A percentile compares a stretch with the other conserved stretches of the same genome.
phyloP scores from a whole-genome alignment of 805 yeast genomes.

The Yarrowia osloensis region DNA sequence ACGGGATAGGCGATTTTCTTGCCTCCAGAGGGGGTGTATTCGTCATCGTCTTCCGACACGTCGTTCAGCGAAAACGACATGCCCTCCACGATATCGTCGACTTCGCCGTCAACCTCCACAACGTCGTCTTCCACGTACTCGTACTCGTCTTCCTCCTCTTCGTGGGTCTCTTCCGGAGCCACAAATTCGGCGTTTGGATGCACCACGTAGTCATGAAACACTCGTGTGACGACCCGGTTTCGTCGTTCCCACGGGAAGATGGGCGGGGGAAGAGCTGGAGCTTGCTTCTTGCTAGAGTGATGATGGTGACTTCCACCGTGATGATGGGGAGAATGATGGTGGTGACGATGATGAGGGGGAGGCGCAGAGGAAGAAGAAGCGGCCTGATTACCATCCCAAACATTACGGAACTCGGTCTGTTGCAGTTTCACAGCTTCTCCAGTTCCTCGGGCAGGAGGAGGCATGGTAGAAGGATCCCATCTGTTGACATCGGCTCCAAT shows the following conservation, averaged over 20 bases:
- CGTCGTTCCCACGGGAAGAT: conserved; percentile 27
- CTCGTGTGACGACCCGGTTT: conserved; percentile 19
- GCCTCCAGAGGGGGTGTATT: background rate
- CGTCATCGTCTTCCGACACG: background rate
- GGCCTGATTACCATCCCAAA: conserved; percentile 29
- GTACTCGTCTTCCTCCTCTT: background rate
- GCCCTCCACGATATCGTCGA: background rate
- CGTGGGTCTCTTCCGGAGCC: background rate
- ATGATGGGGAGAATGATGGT: background rate
- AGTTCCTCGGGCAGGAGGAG: conserved; percentile 36
- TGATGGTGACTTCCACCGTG: background rate
- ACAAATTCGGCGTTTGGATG: background rate
- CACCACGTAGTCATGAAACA: conserved; percentile 22
- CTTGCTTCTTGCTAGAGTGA: background rate
- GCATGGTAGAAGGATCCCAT: conserved; percentile 39
- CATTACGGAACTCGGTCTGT: conserved; percentile 33
- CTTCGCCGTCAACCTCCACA: background rate
- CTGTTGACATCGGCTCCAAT: conserved; percentile 35
- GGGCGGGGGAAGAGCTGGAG: background rate
- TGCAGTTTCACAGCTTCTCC: conserved; percentile 38
- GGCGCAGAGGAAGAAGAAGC: background rate
- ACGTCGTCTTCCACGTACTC: conserved; percentile 21
- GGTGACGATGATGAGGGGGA: background rate
- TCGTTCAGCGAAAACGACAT: conserved; percentile 8
- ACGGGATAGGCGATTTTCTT: conserved; percentile 6